Base-by-base conservation (phyloP, 306 rosid genomes). In the Prunus padus region DNA sequence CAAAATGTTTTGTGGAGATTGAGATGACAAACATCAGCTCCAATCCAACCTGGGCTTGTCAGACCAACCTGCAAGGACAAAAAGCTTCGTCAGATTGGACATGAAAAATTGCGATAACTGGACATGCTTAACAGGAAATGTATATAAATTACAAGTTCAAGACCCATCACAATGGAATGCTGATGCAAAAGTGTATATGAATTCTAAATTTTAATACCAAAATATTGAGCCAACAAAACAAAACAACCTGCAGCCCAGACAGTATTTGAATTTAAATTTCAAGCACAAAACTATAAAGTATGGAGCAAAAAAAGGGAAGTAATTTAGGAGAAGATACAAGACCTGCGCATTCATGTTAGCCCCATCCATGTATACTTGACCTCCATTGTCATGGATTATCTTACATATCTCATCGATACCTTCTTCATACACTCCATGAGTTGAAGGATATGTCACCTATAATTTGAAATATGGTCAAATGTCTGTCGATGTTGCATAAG, bases 21-120 rank as follows among this genome's bases (percentile, higher is more conserved):
- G 85, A 96, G 97, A 96, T 96, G 99, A 82, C 99, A 96, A 73
- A 96, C 99, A 71, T 96, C 99, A 63, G 99, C 99, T 82, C 99
- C 99, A 75, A 96, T 96, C 87, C 94, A 92, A 67, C 99, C 99
- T 0, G 99, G 99, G 85, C 94, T 96, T 46, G 99, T 96, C 73
- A 96, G 88, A 71, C 99, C 98, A 68, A 92, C 99, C 99, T 92
- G 75, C 65, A 81, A 78, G 56, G 56, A 78, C 26, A 52, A 72
- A 74, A 59, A 64, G 26, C 31, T 60, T 42, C 31, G 28, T 72
- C 59, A 69, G 61, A 76, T 63, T 66, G 55, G 49, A 57, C n/a
- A 47, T 25, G 49, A 65, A 70, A 57, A 59, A 33, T 11, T n/a
- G n/a, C n/a, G n/a, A n/a, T n/a, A n/a, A n/a, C n/a, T n/a, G n/a